Evolutionary conservation across 2,329 filamentous ascomycete genomes (phyloP).

Genomic region (Alternaria sp.): DNA sequence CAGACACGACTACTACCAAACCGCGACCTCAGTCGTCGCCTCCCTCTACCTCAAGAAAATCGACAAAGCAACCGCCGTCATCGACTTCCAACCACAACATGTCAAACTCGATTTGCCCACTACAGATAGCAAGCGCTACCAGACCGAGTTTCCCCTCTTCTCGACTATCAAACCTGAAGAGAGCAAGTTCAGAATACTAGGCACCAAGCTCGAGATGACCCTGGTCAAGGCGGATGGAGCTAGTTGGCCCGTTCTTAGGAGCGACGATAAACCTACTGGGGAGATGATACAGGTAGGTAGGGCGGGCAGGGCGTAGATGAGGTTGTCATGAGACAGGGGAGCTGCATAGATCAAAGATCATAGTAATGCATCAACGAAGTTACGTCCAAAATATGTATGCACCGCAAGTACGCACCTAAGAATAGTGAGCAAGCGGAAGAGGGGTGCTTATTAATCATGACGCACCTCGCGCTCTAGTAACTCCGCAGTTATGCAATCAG

Average conservation of each 20-base stretch:
- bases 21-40: constrained; percentile 81
- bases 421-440: not conserved
- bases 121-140: constrained; percentile 83
- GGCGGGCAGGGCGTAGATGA: constrained; percentile 62
- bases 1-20: constrained; percentile 95
- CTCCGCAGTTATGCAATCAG: constrained; percentile 35
- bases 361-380: constrained; percentile 9
- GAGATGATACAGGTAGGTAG: constrained; percentile 91
- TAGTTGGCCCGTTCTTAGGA: constrained; percentile 85
- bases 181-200: constrained; percentile 81
- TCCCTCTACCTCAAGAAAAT: constrained; percentile 98
- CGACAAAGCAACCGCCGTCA: constrained; percentile 77
- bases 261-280: constrained; percentile 74
- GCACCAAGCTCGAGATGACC: constrained; percentile 86
- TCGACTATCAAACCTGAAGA: constrained; percentile 77
- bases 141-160: constrained; percentile 76
- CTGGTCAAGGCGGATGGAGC: constrained; percentile 76
- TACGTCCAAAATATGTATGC: not conserved
- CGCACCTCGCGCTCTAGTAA: constrained; percentile 25
- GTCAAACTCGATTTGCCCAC: constrained; percentile 86
- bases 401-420: not conserved
- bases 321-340: not conserved
- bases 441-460: constrained; percentile 38
- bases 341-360: not conserved
- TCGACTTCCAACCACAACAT: constrained; percentile 70